These are phyloP conservation scores for Amesomyces nigricolor DNA, from an alignment of 2,329 filamentous ascomycete genomes.

Conservation along the genomic window DNA sequence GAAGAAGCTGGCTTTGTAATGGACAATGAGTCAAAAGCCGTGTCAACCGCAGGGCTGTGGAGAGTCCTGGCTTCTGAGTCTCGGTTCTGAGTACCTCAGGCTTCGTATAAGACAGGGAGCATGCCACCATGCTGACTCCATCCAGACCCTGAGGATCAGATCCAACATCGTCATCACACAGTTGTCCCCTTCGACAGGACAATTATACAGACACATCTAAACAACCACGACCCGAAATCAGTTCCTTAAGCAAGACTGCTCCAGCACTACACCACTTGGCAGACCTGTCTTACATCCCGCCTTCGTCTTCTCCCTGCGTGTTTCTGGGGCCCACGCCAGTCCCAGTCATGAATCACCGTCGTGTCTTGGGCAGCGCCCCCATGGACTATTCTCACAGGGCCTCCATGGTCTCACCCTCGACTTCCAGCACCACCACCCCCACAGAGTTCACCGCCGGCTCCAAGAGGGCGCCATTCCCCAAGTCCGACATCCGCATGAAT, in stretches of 20 bases:
- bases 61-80: not conserved
- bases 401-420: not conserved
- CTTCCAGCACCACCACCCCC: not conserved
- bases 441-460: not conserved
- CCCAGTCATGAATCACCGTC: too few species aligned
- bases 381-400: too few species aligned
- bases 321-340: too few species aligned
- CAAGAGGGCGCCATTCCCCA: slow-evolving; percentile 24
- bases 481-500: slow-evolving; percentile 42
- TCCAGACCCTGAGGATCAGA: too few species aligned
- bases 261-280: too few species aligned
- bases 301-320: too few species aligned
- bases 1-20: not conserved
- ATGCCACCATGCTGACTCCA: not conserved
- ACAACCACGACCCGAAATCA: too few species aligned
- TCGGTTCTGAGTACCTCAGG: not conserved
- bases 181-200: not conserved
- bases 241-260: too few species aligned
- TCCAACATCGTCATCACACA: not conserved
- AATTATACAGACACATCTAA: not conserved
- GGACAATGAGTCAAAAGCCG: slow-evolving; percentile 15
- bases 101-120: slow-evolving; percentile 1
- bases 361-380: too few species aligned
- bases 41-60: slow-evolving; percentile 1
- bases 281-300: too few species aligned